Base-by-base conservation (phyloP, 2,329 filamentous ascomycete genomes). In the Arthrobotrys pseudoclavata region DNA sequence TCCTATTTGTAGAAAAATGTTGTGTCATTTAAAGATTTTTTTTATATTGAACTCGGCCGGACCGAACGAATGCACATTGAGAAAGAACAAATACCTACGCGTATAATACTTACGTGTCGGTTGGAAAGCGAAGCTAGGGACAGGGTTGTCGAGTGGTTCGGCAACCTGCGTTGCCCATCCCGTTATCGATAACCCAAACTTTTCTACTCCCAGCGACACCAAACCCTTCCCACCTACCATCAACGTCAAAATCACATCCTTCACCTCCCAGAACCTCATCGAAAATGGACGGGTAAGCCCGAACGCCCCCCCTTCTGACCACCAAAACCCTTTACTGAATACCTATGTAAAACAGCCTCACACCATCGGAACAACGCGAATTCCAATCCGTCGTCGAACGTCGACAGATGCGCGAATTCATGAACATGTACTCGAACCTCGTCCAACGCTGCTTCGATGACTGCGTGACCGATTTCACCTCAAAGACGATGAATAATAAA, bases 361-460 rank as follows among this genome's bases (percentile, higher is more conserved):
- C 89, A 81, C 84, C 88, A 82, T 85, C 89, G 82, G 95, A 98
- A 88, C 92, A 96, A 87, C 92, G 93, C 86, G 93, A 96, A 88
- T 92, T 99, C 84, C 91, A 97, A 86, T 86, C 89, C 86, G 93
- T 96, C 85, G 94, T 99, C 89, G 94, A 98, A 87, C 92, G 92
- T 86, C 96, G 96, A 86, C 96, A 99, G 86, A 93, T 99, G 88
- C 97, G 97, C 87, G 95, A 98, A 84, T 98, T 99, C 84, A 97
- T 98, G 91, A 92, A 90, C 82, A 96, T 98, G 88, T 82, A 93
- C 87, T 70, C 42, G 70, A 77, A 55, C 64, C 63, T 63, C 62
- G 34, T 76, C 57, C 72, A 57, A 72, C 89, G 91, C 86, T 99
- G 96, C 89, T 99, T 99, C 88, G 91, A 93, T 84, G 91, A 96